These are phyloP conservation scores for Carallia brachiata DNA, from an alignment of 345 rosid species.

Conservation along the genomic window DNA sequence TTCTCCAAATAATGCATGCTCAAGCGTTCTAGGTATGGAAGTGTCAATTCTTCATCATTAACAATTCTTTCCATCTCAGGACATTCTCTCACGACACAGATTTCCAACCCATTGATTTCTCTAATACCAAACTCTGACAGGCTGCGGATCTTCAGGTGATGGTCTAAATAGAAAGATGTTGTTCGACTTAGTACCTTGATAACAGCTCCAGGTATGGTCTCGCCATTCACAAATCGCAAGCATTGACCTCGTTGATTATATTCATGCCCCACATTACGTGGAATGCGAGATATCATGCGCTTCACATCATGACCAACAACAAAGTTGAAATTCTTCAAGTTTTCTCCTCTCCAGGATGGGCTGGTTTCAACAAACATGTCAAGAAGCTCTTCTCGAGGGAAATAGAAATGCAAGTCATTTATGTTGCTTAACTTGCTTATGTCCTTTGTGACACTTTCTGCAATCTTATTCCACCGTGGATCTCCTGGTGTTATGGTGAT, in stretches of 20 bases:
- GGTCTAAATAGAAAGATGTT: conserved; percentile 19
- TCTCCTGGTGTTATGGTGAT: conserved; percentile 23
- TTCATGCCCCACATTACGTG: conserved; percentile 6
- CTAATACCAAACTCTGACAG: conserved; percentile 17
- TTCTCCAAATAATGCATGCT: conserved; percentile 21
- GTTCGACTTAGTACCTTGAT: background rate
- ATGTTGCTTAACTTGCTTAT: conserved; percentile 7
- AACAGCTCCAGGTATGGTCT: background rate
- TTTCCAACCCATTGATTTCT: conserved; percentile 10
- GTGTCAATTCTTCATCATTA: conserved; percentile 2
- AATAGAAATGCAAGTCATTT: conserved; percentile 9
- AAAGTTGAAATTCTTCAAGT: conserved; percentile 20
- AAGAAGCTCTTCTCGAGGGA: conserved; percentile 9
- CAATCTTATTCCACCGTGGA: conserved; percentile 8
- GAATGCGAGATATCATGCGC: conserved; percentile 20
- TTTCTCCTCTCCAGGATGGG: background rate
- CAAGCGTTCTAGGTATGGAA: conserved; percentile 16
- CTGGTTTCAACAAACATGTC: background rate
- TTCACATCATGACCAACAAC: conserved; percentile 23
- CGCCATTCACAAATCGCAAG: conserved; percentile 18
- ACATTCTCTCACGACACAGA: conserved; percentile 28
- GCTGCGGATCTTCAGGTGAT: conserved; percentile 14
- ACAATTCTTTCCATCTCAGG: conserved; percentile 15
- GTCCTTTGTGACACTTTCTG: conserved; percentile 9
- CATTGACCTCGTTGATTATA: conserved; percentile 11